Evolutionary conservation across 805 yeast genomes (phyloP).

Genomic region (Clavispora asparagi): DNA sequence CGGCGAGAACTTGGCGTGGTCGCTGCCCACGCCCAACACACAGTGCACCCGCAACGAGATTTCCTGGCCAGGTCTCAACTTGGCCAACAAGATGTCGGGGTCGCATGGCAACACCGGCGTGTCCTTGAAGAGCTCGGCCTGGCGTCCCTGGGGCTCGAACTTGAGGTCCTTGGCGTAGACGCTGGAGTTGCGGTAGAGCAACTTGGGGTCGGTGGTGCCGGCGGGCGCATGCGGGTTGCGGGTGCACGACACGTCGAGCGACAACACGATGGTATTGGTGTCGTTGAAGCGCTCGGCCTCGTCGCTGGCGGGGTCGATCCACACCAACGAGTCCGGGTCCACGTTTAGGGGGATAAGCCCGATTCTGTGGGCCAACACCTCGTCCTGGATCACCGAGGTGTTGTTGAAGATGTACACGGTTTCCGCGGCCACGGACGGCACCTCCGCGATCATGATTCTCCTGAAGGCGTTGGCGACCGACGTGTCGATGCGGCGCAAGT

Average conservation of each 20-base stretch:
- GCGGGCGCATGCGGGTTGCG: slow-evolving; percentile 79
- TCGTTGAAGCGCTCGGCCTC: slow-evolving; percentile 70
- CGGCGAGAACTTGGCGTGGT: slow-evolving; percentile 97
- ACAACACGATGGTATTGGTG: slow-evolving; percentile 81
- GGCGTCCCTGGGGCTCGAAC: slow-evolving; percentile 90
- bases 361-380: slow-evolving; percentile 91
- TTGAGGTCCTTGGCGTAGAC: slow-evolving; percentile 87
- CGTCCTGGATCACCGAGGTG: slow-evolving; percentile 96
- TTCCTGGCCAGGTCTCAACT: slow-evolving; percentile 96
- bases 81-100: slow-evolving; percentile 86
- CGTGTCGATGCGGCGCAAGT: slow-evolving; percentile 80
- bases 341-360: slow-evolving; percentile 88
- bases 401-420: slow-evolving; percentile 86
- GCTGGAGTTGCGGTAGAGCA: slow-evolving; percentile 74
- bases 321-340: slow-evolving; percentile 81
- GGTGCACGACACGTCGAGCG: slow-evolving; percentile 77
- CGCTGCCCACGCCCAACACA: slow-evolving; percentile 84
- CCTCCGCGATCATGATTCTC: slow-evolving; percentile 94
- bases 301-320: slow-evolving; percentile 68
- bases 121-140: slow-evolving; percentile 62
- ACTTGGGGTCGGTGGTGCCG: slow-evolving; percentile 74
- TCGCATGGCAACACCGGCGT: slow-evolving; percentile 72
- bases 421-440: slow-evolving; percentile 94
- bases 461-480: slow-evolving; percentile 95
- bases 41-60: slow-evolving; percentile 87